Conservation (phyloP, 106 monocot species). For the Acanthochlamys bracteata region DNA sequence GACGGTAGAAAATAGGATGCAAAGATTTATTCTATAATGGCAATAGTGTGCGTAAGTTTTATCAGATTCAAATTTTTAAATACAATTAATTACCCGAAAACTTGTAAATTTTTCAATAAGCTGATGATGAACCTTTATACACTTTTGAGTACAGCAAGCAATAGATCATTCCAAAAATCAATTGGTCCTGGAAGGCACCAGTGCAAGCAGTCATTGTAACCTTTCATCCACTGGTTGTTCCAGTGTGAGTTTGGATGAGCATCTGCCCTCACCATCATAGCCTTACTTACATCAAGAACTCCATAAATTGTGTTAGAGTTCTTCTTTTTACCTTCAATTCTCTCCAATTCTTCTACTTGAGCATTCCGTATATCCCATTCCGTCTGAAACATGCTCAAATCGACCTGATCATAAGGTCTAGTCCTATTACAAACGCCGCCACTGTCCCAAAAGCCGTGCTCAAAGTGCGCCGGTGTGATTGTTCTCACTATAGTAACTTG, state of each 20-base stretch:
- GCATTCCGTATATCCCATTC: constrained; percentile 26
- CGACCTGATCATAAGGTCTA: constrained; percentile 14
- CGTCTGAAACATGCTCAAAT: constrained; percentile 8
- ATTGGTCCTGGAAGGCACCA: constrained; percentile 77
- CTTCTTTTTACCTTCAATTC: not conserved
- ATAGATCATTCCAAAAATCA: constrained; percentile 65
- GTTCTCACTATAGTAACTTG: constrained; percentile 38
- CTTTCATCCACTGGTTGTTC: constrained; percentile 49
- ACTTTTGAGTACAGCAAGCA: constrained; percentile 17
- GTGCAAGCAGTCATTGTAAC: constrained; percentile 50
- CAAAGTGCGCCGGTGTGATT: constrained; percentile 62
- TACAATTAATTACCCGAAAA: not conserved
- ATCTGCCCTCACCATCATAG: constrained; percentile 62
- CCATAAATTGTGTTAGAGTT: constrained; percentile 9
- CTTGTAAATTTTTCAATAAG: not conserved
- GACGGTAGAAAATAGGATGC: no score
- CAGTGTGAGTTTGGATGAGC: constrained; percentile 58
- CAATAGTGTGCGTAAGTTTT: no score
- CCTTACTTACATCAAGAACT: constrained; percentile 48
- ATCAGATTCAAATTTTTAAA: not conserved
- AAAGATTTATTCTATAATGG: no score
- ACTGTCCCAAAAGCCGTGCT: constrained; percentile 44
- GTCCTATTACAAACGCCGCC: constrained; percentile 9
- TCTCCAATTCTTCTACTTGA: constrained; percentile 29
- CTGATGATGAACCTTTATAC: no score